Evolutionary conservation across 768 basidiomycete genomes (phyloP).

Genomic region (Clavulina sp.): DNA sequence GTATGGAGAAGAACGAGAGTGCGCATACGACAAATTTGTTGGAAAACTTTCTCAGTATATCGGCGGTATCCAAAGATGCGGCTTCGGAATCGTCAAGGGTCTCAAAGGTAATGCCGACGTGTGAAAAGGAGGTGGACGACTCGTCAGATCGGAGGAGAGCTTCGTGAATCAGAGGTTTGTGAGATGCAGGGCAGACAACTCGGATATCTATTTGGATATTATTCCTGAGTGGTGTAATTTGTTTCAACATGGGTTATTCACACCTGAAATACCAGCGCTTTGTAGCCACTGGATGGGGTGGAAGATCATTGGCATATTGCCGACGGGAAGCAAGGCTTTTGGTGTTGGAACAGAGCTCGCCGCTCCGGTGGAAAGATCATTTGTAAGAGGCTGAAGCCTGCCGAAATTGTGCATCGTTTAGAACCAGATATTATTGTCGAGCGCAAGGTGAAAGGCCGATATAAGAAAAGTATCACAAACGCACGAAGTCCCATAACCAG

Average conservation of each 20-base stretch:
- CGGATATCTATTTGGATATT: slow-evolving; percentile 45
- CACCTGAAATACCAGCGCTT: slow-evolving; percentile 69
- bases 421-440: slow-evolving; percentile 13
- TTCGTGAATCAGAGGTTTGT: slow-evolving; percentile 60
- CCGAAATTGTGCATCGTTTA: slow-evolving; percentile 13
- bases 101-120: slow-evolving; percentile 59
- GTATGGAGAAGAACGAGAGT: background rate
- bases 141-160: slow-evolving; percentile 60
- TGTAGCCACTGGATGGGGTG: slow-evolving; percentile 76
- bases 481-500: slow-evolving; percentile 85
- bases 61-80: slow-evolving; percentile 47
- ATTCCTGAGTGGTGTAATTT: background rate
- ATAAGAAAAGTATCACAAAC: slow-evolving; percentile 2
- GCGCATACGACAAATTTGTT: slow-evolving; percentile 38
- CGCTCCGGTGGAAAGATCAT: slow-evolving; percentile 45
- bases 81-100: slow-evolving; percentile 58
- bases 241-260: slow-evolving; percentile 9
- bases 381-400: slow-evolving; percentile 59
- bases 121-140: slow-evolving; percentile 38
- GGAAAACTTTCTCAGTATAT: slow-evolving; percentile 61
- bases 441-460: background rate
- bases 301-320: slow-evolving; percentile 75
- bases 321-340: slow-evolving; percentile 76
- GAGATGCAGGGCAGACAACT: slow-evolving; percentile 64
- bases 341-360: slow-evolving; percentile 42